Evolutionary conservation across 2,329 filamentous ascomycete species (phyloP).

Genomic region (Ophiostoma ips): DNA sequence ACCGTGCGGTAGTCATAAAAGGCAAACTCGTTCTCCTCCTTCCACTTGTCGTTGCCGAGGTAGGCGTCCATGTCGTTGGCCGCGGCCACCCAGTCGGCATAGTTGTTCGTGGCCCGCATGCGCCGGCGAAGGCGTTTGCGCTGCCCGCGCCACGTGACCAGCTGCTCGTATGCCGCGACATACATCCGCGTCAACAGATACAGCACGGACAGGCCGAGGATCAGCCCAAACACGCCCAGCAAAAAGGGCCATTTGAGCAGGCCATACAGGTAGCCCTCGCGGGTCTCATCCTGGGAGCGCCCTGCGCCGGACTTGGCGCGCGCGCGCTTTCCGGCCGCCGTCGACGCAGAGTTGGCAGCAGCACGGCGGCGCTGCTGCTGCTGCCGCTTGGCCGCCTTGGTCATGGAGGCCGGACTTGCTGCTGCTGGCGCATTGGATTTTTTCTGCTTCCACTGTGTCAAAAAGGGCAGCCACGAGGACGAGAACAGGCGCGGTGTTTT

Average conservation of each 20-base stretch:
- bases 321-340: slow-evolving; percentile 19
- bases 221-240: slow-evolving; percentile 65
- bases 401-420: neutral
- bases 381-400: neutral
- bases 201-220: slow-evolving; percentile 54
- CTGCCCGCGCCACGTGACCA: slow-evolving; percentile 74
- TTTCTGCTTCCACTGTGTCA: neutral
- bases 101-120: slow-evolving; percentile 58
- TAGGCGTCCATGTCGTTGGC: slow-evolving; percentile 69
- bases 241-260: slow-evolving; percentile 88
- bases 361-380: slow-evolving; percentile 4
- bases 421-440: slow-evolving; percentile 25
- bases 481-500: neutral
- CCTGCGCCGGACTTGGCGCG: slow-evolving; percentile 21
- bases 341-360: slow-evolving; percentile 15
- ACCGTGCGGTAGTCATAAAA: slow-evolving; percentile 87
- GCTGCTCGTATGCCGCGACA: slow-evolving; percentile 85
- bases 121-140: slow-evolving; percentile 57
- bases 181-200: slow-evolving; percentile 79
- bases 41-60: slow-evolving; percentile 70
- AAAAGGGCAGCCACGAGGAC: slow-evolving; percentile 2
- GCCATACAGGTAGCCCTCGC: slow-evolving; percentile 83
- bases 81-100: slow-evolving; percentile 69
- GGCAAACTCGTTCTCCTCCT: slow-evolving; percentile 60
- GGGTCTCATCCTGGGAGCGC: slow-evolving; percentile 74